These are phyloP conservation scores for Eruca vesicaria DNA, from an alignment of 441 rosid species.

Conservation along the genomic window DNA sequence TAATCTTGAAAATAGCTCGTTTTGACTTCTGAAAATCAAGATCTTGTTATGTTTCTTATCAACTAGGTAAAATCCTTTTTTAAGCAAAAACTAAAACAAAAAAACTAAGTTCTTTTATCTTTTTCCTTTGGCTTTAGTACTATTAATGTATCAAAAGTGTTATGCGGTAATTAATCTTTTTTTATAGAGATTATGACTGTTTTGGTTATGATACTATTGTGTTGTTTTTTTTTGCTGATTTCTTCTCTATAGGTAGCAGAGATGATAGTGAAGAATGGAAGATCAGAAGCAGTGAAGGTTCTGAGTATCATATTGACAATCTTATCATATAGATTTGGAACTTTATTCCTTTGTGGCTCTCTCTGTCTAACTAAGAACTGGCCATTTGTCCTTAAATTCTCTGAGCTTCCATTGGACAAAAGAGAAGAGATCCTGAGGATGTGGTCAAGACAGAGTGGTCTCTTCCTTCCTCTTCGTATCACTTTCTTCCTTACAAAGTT, in stretches of 20 bases:
- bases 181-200: background rate
- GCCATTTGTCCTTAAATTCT: slow-evolving; percentile 74
- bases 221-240: background rate
- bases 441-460: slow-evolving; percentile 52
- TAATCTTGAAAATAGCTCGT: background rate
- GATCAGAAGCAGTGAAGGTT: slow-evolving; percentile 39
- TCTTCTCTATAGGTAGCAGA: slow-evolving; percentile 58
- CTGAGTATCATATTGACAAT: slow-evolving; percentile 46
- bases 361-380: slow-evolving; percentile 55
- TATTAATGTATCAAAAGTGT: too few relatives aligned
- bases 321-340: slow-evolving; percentile 70
- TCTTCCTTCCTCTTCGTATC: slow-evolving; percentile 46
- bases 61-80: too few relatives aligned
- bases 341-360: slow-evolving; percentile 70
- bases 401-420: slow-evolving; percentile 50
- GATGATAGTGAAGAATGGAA: slow-evolving; percentile 43
- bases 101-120: too few relatives aligned
- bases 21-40: background rate
- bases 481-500: slow-evolving; percentile 51
- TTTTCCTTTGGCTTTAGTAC: too few relatives aligned
- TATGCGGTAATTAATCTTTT: too few relatives aligned
- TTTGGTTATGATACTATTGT: background rate
- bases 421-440: slow-evolving; percentile 54
- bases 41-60: slow-evolving; percentile 1
- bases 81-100: too few relatives aligned